Percentiles rank a stretch among this genome's conserved stretches.
These are phyloP conservation scores for Sechiopsis laciniata DNA, from an alignment of 306 rosid species.

Conservation along the genomic window DNA sequence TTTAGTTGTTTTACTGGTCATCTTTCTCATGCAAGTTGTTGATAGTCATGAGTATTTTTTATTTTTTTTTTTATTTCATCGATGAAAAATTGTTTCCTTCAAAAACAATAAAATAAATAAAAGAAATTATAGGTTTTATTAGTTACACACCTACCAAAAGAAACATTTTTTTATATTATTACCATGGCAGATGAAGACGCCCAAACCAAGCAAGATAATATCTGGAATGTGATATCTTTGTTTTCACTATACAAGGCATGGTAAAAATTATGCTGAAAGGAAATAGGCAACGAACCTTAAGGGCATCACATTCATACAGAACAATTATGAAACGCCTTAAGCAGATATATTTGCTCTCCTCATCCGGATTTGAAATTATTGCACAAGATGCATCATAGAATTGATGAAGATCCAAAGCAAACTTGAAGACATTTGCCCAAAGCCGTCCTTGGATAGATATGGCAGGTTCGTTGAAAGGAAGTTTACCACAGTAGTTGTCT, in stretches of 20 bases:
- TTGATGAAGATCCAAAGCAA: constrained; percentile 70
- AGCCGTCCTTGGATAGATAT: constrained; percentile 69
- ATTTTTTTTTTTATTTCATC: neutral
- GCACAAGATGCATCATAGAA: constrained; percentile 88
- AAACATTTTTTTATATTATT: neutral
- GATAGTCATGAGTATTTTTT: neutral
- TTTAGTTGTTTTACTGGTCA: neutral
- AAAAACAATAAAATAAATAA: neutral
- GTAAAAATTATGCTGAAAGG: constrained; percentile 13
- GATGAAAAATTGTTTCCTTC: neutral
- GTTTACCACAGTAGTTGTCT: constrained; percentile 30
- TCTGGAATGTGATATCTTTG: neutral
- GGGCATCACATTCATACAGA: constrained; percentile 70
- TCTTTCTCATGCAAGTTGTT: neutral
- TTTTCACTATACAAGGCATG: neutral
- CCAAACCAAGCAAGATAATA: constrained; percentile 5
- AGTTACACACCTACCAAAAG: neutral
- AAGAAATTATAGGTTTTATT: neutral
- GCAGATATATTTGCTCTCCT: constrained; percentile 84
- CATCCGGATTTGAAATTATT: constrained; percentile 89
- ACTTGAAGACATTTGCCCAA: constrained; percentile 92
- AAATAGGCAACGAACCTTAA: constrained; percentile 51
- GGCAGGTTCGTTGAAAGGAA: constrained; percentile 51
- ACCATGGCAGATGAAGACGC: neutral
- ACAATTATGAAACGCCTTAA: constrained; percentile 86